A percentile compares a stretch with the other conserved stretches of the same genome.
phyloP scores from a whole-genome alignment of 768 basidiomycete species.

The Pisolithus microcarpus region DNA sequence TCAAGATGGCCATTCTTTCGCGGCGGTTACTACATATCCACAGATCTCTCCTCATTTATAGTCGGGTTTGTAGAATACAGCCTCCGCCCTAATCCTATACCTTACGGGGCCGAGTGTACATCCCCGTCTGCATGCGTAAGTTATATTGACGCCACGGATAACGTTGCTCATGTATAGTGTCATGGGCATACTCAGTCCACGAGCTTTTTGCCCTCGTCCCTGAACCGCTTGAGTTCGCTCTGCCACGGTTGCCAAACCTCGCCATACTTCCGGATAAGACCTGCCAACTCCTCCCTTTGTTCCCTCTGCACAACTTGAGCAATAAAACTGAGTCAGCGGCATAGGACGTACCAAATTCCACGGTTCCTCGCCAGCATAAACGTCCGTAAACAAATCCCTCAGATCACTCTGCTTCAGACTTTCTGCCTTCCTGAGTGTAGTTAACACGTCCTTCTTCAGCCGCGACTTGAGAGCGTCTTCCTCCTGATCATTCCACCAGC shows the following conservation, averaged over 20 bases:
- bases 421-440: slow-evolving; percentile 74
- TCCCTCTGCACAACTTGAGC: slow-evolving; percentile 48
- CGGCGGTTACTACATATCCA: too few species aligned
- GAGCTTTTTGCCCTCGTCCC: slow-evolving; percentile 62
- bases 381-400: slow-evolving; percentile 78
- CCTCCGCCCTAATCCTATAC: too few species aligned
- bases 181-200: slow-evolving; percentile 11
- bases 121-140: background rate
- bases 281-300: slow-evolving; percentile 71
- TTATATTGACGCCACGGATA: too few species aligned
- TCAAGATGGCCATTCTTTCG: too few species aligned
- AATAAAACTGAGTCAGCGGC: background rate
- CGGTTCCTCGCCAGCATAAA: slow-evolving; percentile 80
- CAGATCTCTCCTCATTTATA: too few species aligned
- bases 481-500: slow-evolving; percentile 77
- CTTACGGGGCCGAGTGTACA: background rate
- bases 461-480: slow-evolving; percentile 66
- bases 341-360: slow-evolving; percentile 66
- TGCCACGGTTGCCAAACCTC: slow-evolving; percentile 82
- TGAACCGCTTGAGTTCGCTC: slow-evolving; percentile 70
- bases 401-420: slow-evolving; percentile 58
- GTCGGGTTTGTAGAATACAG: too few species aligned
- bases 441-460: slow-evolving; percentile 68
- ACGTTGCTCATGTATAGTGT: too few species aligned
- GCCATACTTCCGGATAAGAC: slow-evolving; percentile 79